A percentile compares a stretch with the other conserved stretches of the same genome.
These are phyloP conservation scores for Penicillium psychrosexuale DNA, from an alignment of 2,329 filamentous ascomycete genomes.

Conservation along the genomic window DNA sequence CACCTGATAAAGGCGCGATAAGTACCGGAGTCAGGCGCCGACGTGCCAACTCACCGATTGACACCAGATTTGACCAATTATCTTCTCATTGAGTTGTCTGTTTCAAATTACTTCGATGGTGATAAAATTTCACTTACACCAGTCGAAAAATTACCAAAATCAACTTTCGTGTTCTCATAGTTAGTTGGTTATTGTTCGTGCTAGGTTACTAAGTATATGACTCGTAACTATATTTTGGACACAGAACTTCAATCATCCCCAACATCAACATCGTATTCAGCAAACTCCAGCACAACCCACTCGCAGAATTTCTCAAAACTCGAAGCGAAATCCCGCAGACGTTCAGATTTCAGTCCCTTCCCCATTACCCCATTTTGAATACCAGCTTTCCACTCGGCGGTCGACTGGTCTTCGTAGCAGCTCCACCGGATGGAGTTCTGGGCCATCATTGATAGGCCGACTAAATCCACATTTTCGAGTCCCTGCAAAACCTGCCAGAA, in stretches of 20 bases:
- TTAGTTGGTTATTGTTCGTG: neutral
- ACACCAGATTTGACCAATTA: neutral
- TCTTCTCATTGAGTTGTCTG: neutral
- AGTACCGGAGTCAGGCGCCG: constrained; percentile 25
- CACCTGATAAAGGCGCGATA: constrained; percentile 24
- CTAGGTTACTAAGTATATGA: neutral
- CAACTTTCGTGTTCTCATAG: neutral
- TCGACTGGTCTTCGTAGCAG: constrained; percentile 74
- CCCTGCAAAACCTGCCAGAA: constrained; percentile 93
- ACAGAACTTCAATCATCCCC: constrained; percentile 35
- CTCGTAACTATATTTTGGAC: neutral
- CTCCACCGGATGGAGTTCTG: constrained; percentile 93
- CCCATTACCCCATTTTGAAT: constrained; percentile 73
- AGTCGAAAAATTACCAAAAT: neutral
- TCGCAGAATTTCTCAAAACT: constrained; percentile 89
- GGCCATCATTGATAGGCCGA: constrained; percentile 78
- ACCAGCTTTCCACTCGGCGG: constrained; percentile 67
- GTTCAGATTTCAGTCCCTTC: constrained; percentile 64
- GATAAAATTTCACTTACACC: neutral
- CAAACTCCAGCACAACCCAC: constrained; percentile 81
- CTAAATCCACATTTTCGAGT: constrained; percentile 86
- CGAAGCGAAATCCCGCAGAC: constrained; percentile 72
- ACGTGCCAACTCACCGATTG: constrained; percentile 5
- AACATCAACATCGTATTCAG: constrained; percentile 42
- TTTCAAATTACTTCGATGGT: neutral